Percentiles rank a stretch among this genome's conserved stretches.
phyloP scores from a whole-genome alignment of 73 alveolate species.

The Tetrahymena malaccensis region DNA sequence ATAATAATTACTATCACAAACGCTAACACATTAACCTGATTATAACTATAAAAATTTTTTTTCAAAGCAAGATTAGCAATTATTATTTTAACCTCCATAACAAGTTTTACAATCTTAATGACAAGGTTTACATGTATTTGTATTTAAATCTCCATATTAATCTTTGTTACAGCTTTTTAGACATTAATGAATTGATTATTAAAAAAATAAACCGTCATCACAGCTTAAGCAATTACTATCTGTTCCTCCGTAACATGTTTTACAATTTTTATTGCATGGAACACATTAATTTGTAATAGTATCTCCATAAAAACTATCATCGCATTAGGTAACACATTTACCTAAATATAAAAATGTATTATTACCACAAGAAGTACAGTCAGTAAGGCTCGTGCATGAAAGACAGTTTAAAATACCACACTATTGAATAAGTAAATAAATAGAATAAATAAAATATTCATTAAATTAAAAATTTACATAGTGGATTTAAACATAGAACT shows the following conservation, averaged over 20 bases:
- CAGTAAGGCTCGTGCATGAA: not conserved
- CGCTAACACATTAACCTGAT: not conserved
- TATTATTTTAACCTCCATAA: not conserved
- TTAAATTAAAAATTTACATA: not conserved
- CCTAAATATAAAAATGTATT: too few relatives aligned
- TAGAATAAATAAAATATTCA: too few relatives aligned
- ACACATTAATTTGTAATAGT: not conserved
- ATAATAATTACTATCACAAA: not conserved
- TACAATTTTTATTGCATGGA: not conserved
- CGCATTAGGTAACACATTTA: not conserved
- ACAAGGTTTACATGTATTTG: not conserved
- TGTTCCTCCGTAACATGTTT: not conserved
- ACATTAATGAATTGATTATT: not conserved
- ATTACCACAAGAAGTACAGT: not conserved
- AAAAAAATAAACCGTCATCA: not conserved
- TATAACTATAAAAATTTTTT: not conserved
- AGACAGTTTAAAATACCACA: not conserved
- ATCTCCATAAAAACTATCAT: not conserved
- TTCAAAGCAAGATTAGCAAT: not conserved
- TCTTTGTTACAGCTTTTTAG: not conserved
- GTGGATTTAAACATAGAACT: not conserved
- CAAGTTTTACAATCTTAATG: not conserved
- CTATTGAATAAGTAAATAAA: not conserved
- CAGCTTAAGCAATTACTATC: not conserved
- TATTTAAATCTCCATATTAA: not conserved